These are phyloP conservation scores for Suillus subalutaceus DNA, from an alignment of 768 basidiomycete species.

Conservation along the genomic window DNA sequence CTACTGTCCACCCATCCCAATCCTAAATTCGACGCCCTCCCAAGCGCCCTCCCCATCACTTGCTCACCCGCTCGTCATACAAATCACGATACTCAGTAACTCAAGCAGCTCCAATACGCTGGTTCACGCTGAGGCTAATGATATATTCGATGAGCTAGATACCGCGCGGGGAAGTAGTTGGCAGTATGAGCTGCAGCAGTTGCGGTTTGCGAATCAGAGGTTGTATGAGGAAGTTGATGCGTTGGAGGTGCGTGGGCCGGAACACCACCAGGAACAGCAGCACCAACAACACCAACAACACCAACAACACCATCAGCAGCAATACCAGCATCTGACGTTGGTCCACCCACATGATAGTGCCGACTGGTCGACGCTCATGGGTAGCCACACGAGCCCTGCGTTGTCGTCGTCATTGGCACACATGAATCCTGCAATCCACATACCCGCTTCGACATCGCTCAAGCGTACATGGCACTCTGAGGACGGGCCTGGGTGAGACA, in stretches of 20 bases:
- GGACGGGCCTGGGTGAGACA: slow-evolving; percentile 13
- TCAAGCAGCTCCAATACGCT: slow-evolving; percentile 10
- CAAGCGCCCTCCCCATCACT: slow-evolving; percentile 19
- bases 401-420: slow-evolving; percentile 33
- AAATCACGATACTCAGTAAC: slow-evolving; percentile 25
- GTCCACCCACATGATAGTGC: slow-evolving; percentile 5
- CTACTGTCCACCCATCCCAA: slow-evolving; percentile 36
- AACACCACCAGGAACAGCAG: not conserved
- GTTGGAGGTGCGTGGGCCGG: slow-evolving; percentile 34
- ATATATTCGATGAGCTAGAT: slow-evolving; percentile 78
- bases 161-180: slow-evolving; percentile 73
- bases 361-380: not conserved
- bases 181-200: slow-evolving; percentile 92
- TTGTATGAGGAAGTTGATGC: slow-evolving; percentile 58
- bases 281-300: slow-evolving; percentile 1
- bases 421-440: slow-evolving; percentile 16
- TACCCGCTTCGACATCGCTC: slow-evolving; percentile 20
- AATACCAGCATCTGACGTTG: slow-evolving; percentile 14
- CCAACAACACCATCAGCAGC: not conserved
- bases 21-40: not conserved
- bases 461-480: slow-evolving; percentile 33
- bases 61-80: slow-evolving; percentile 32
- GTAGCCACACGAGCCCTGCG: slow-evolving; percentile 16
- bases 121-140: slow-evolving; percentile 26
- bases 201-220: slow-evolving; percentile 70